Conservation (phyloP, 768 basidiomycete species). For the Mycena vulgaris region DNA sequence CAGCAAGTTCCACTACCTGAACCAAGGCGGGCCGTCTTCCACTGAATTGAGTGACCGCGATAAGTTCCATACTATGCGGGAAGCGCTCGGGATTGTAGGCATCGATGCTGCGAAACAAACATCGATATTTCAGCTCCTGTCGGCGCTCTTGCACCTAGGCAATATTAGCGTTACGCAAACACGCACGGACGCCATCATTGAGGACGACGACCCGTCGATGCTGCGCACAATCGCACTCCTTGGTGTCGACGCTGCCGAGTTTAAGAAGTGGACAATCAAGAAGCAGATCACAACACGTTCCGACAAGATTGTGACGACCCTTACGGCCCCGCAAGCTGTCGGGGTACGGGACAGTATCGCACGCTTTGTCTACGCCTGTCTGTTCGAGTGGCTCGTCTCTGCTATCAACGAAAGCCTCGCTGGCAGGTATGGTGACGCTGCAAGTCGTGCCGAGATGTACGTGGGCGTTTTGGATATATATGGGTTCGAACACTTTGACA, state of each 20-base stretch:
- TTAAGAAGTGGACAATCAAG: slow-evolving; percentile 99
- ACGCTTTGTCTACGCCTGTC: slow-evolving; percentile 97
- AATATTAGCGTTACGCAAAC: slow-evolving; percentile 91
- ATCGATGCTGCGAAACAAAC: slow-evolving; percentile 98
- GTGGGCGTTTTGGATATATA: slow-evolving; percentile 99
- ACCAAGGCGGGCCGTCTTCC: slow-evolving; percentile 94
- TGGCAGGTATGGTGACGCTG: slow-evolving; percentile 93
- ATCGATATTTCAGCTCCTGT: slow-evolving; percentile 95
- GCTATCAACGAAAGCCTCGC: slow-evolving; percentile 97
- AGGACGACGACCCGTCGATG: slow-evolving; percentile 87
- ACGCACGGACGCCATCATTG: slow-evolving; percentile 87
- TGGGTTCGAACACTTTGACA: slow-evolving; percentile 97
- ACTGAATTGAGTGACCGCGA: slow-evolving; percentile 94
- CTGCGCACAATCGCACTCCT: slow-evolving; percentile 89
- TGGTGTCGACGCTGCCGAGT: slow-evolving; percentile 91
- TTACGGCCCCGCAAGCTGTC: slow-evolving; percentile 92
- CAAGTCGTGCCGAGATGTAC: slow-evolving; percentile 94
- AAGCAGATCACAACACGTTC: slow-evolving; percentile 95
- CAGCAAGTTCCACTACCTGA: slow-evolving; percentile 91
- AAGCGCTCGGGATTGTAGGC: slow-evolving; percentile 95
- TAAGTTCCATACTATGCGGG: slow-evolving; percentile 94
- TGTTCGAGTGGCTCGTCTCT: slow-evolving; percentile 98
- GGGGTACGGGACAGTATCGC: slow-evolving; percentile 97
- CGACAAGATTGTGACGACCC: slow-evolving; percentile 93
- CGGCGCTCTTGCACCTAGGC: slow-evolving; percentile 95